Percentiles rank a stretch among this genome's conserved stretches.
Conservation (phyloP, 192 early-diverging fungal species). For the Allomyces macrogynus region DNA sequence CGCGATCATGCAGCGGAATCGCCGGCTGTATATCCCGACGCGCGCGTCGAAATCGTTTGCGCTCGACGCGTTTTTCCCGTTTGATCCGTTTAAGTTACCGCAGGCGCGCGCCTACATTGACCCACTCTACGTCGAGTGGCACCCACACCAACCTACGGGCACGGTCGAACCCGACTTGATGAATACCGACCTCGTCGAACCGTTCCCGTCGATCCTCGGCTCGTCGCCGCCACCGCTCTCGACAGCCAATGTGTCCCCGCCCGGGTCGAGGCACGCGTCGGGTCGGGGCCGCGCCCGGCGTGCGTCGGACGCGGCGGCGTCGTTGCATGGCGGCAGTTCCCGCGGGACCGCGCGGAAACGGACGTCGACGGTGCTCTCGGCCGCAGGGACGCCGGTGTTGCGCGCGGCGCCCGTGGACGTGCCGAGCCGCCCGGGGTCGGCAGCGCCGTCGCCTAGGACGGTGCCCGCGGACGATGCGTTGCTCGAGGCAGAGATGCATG, state of each 20-base stretch:
- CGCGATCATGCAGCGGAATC: conserved; percentile 47
- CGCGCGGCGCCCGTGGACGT: background rate
- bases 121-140: conserved; percentile 64
- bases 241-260: no score
- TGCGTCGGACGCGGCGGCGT: no score
- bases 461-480: background rate
- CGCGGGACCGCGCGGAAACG: no score
- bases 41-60: background rate
- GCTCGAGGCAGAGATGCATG: background rate
- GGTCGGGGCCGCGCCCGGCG: no score
- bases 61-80: conserved; percentile 75
- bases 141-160: background rate
- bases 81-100: conserved; percentile 69
- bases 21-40: conserved; percentile 14
- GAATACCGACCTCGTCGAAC: no score
- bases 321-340: no score
- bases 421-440: background rate
- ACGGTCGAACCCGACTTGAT: background rate
- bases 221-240: no score
- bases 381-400: no score
- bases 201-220: no score
- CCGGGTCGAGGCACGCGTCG: no score
- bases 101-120: conserved; percentile 46
- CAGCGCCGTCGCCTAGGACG: background rate
- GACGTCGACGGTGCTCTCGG: no score